These are phyloP conservation scores for Lenwebbia sp. DNA, from an alignment of 345 rosid genomes.

Conservation along the genomic window DNA sequence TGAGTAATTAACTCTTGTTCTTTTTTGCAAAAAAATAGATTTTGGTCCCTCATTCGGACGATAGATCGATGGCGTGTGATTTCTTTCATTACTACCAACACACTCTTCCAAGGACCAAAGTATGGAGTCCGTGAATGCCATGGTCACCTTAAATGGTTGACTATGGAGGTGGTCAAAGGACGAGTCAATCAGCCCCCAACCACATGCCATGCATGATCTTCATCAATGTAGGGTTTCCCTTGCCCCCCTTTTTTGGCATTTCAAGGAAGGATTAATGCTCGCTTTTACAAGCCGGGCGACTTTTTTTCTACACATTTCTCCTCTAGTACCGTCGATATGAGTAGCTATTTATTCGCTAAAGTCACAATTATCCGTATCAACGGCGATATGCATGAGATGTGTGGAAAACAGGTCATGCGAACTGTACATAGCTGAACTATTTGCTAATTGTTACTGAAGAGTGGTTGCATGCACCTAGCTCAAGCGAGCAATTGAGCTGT, in stretches of 20 bases:
- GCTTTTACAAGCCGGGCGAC: not conserved
- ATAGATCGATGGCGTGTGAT: not conserved
- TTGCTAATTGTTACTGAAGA: not conserved
- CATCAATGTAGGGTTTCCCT: not conserved
- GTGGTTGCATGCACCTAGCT: not conserved
- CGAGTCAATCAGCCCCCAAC: not conserved
- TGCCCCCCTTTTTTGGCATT: not conserved
- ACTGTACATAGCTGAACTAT: rapidly evolving
- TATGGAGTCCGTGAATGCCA: not conserved
- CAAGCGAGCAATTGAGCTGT: rapidly evolving
- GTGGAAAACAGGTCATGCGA: not conserved
- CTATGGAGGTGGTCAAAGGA: not conserved
- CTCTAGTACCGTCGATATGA: not conserved
- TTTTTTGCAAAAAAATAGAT: too few species aligned
- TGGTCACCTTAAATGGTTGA: not conserved
- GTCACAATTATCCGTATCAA: not conserved
- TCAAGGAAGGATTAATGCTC: not conserved
- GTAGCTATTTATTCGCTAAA: not conserved
- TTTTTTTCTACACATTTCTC: not conserved
- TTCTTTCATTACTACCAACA: not conserved
- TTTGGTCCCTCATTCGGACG: not conserved
- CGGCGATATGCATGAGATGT: not conserved
- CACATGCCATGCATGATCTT: not conserved
- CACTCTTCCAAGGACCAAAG: not conserved
- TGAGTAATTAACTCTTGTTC: too few species aligned